Conservation (phyloP, 164 flowering plant genomes). For the Magnolia sinica region DNA sequence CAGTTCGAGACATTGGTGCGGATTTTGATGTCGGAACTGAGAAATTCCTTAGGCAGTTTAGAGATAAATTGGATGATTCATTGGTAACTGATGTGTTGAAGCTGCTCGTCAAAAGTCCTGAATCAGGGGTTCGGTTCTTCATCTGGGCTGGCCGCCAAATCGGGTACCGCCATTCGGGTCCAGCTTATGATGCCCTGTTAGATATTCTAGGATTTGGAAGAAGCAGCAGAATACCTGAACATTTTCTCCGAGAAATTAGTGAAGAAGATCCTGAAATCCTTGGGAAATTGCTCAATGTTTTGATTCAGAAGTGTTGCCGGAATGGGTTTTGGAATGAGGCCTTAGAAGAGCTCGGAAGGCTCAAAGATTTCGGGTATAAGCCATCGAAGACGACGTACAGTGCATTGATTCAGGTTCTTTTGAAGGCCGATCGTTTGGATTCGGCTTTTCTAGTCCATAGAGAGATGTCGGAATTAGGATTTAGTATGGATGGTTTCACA, state of each 20-base stretch:
- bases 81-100: slow-evolving; percentile 67
- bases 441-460: slow-evolving; percentile 54
- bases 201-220: slow-evolving; percentile 38
- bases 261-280: slow-evolving; percentile 64
- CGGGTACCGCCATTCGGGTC: slow-evolving; percentile 58
- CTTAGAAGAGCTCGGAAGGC: slow-evolving; percentile 87
- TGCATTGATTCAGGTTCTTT: slow-evolving; percentile 69
- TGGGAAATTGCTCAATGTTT: slow-evolving; percentile 64
- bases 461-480: slow-evolving; percentile 62
- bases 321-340: slow-evolving; percentile 78
- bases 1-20: slow-evolving; percentile 28
- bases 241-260: slow-evolving; percentile 53
- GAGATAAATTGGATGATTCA: slow-evolving; percentile 48
- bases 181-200: slow-evolving; percentile 61
- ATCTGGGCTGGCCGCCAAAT: slow-evolving; percentile 89
- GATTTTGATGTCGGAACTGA: slow-evolving; percentile 46
- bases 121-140: slow-evolving; percentile 66
- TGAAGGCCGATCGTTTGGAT: slow-evolving; percentile 62
- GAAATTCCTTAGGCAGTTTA: slow-evolving; percentile 63
- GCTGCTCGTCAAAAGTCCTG: slow-evolving; percentile 37
- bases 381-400: slow-evolving; percentile 61
- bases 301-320: slow-evolving; percentile 62
- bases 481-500: slow-evolving; percentile 53
- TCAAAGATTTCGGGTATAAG: slow-evolving; percentile 75
- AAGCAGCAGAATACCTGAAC: slow-evolving; percentile 37